A percentile compares a stretch with the other conserved stretches of the same genome.
These are phyloP conservation scores for Aureoboletus auriporus DNA, from an alignment of 768 basidiomycete genomes.

Conservation along the genomic window DNA sequence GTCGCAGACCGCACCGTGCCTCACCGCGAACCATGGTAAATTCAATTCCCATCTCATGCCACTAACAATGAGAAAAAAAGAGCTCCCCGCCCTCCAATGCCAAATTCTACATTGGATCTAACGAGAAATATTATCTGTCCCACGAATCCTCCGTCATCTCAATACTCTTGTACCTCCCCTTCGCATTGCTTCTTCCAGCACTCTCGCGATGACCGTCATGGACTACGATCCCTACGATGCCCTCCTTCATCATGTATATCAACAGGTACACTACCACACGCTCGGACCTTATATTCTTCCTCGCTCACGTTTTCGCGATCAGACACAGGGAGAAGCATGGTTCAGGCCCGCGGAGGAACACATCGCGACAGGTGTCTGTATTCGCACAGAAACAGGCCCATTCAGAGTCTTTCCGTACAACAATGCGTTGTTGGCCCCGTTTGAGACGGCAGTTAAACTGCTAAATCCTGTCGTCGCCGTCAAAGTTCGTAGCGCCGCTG, in stretches of 20 bases:
- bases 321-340: slow-evolving; percentile 83
- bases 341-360: slow-evolving; percentile 81
- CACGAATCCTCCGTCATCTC: not conserved
- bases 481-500: slow-evolving; percentile 74
- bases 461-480: slow-evolving; percentile 84
- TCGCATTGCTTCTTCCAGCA: not conserved
- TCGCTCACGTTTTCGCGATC: slow-evolving; percentile 17
- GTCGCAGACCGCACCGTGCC: not conserved
- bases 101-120: not conserved
- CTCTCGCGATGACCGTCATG: slow-evolving; percentile 34
- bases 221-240: slow-evolving; percentile 82
- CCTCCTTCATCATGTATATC: slow-evolving; percentile 75
- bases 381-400: slow-evolving; percentile 60
- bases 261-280: slow-evolving; percentile 44
- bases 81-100: not conserved
- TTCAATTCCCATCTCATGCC: not conserved
- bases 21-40: not conserved
- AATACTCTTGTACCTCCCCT: slow-evolving; percentile 12
- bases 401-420: slow-evolving; percentile 85
- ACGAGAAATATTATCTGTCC: slow-evolving; percentile 1
- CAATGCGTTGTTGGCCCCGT: slow-evolving; percentile 68
- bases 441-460: slow-evolving; percentile 67
- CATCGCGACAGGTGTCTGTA: slow-evolving; percentile 71
- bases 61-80: not conserved
- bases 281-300: not conserved